Conservation (phyloP, 2,329 filamentous ascomycete species). For the Lomentospora prolificans region DNA sequence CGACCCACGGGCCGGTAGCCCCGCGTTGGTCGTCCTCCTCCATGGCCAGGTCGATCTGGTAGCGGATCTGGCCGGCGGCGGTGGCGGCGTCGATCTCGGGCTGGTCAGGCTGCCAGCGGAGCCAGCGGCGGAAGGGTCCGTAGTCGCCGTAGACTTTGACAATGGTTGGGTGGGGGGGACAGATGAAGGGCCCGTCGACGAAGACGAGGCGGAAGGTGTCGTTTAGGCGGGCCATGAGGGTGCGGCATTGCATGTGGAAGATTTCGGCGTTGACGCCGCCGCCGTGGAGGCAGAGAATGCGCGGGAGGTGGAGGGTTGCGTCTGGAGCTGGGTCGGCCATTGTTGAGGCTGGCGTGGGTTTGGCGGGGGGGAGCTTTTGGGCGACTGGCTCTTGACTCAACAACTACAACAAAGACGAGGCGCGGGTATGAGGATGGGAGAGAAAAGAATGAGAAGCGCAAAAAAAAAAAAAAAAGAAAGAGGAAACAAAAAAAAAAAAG, state of each 20-base stretch:
- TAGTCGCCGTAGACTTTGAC: slow-evolving; percentile 53
- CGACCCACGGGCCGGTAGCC: slow-evolving; percentile 50
- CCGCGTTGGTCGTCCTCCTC: slow-evolving; percentile 35
- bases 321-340: slow-evolving; percentile 1
- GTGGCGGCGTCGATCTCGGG: slow-evolving; percentile 36
- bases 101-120: slow-evolving; percentile 54
- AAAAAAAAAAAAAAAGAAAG: neutral
- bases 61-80: slow-evolving; percentile 29
- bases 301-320: slow-evolving; percentile 33
- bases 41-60: slow-evolving; percentile 35
- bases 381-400: neutral
- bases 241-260: slow-evolving; percentile 59
- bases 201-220: slow-evolving; percentile 61
- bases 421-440: neutral
- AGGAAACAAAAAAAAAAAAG: neutral
- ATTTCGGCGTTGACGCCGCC: slow-evolving; percentile 64
- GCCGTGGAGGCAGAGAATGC: slow-evolving; percentile 73
- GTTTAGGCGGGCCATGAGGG: slow-evolving; percentile 34
- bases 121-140: slow-evolving; percentile 54
- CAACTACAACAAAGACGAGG: too few species aligned
- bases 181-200: slow-evolving; percentile 58
- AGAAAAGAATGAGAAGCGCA: too few species aligned
- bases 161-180: slow-evolving; percentile 51
- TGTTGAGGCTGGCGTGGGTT: neutral
- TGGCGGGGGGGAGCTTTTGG: neutral